phyloP scores from a whole-genome alignment of 2,329 filamentous ascomycete species.

The Colletotrichum simmondsii region DNA sequence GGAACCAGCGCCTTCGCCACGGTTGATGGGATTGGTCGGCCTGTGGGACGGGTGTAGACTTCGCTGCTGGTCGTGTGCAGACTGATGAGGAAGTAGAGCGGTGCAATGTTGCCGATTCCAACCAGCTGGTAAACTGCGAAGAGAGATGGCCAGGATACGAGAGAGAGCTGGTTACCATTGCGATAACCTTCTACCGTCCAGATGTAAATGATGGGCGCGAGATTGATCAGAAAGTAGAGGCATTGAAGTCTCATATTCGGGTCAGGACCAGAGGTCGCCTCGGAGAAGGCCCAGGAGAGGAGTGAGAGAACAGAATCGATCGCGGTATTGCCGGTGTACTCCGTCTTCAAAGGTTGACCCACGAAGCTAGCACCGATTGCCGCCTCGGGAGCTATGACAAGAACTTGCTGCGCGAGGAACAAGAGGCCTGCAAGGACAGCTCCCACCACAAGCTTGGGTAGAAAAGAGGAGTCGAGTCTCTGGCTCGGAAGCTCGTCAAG shows the following conservation, averaged over 20 bases:
- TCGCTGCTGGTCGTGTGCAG: conserved; percentile 2
- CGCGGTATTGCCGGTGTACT: not conserved
- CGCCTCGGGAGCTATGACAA: not conserved
- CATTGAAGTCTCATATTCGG: not conserved
- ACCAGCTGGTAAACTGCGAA: conserved; percentile 30
- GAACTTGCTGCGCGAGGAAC: not conserved
- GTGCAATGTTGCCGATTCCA: conserved; percentile 30
- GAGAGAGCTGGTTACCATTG: conserved; percentile 30
- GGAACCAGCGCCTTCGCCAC: conserved; percentile 35
- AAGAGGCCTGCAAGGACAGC: not conserved
- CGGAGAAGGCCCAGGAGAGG: not conserved
- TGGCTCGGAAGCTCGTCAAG: conserved; percentile 34
- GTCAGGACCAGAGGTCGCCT: not conserved
- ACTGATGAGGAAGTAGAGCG: conserved; percentile 29
- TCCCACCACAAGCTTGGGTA: not conserved
- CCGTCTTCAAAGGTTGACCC: not conserved
- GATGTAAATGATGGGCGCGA: conserved; percentile 38
- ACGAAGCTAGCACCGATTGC: not conserved
- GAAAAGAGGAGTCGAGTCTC: not conserved
- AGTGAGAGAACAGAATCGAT: not conserved
- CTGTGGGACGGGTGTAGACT: conserved; percentile 12
- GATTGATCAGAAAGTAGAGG: conserved; percentile 34
- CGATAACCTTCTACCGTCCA: conserved; percentile 40
- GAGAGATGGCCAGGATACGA: conserved; percentile 31
- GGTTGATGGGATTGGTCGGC: conserved; percentile 27